These are phyloP conservation scores for Xylariaceae sp. DNA, from an alignment of 2,329 filamentous ascomycete genomes.

Conservation along the genomic window DNA sequence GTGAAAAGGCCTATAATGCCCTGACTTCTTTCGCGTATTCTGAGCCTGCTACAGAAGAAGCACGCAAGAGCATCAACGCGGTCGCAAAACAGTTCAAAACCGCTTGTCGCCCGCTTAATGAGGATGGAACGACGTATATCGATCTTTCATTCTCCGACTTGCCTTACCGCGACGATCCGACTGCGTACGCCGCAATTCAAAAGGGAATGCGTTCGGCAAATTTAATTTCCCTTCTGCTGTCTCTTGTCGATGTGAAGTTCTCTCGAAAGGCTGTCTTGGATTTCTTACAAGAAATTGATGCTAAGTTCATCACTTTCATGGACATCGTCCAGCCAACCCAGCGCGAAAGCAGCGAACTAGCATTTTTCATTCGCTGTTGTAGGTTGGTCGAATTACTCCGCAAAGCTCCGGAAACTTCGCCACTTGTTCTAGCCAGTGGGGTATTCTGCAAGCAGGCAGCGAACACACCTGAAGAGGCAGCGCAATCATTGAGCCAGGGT, in stretches of 20 bases:
- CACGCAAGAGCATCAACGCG: constrained; percentile 15
- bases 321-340: background rate
- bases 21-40: constrained; percentile 15
- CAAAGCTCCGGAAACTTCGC: constrained; percentile 8
- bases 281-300: constrained; percentile 25
- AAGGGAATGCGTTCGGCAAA: constrained; percentile 23
- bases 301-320: constrained; percentile 23
- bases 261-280: constrained; percentile 7
- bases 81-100: constrained; percentile 15
- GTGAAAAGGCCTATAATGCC: constrained; percentile 17
- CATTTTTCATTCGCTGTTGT: constrained; percentile 25
- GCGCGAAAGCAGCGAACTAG: constrained; percentile 17
- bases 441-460: constrained; percentile 24
- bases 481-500: constrained; percentile 15
- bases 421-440: constrained; percentile 19
- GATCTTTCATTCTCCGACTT: constrained; percentile 14
- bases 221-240: constrained; percentile 24
- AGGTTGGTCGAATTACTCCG: constrained; percentile 20
- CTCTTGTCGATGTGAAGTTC: constrained; percentile 17
- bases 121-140: constrained; percentile 18
- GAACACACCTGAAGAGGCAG: constrained; percentile 6
- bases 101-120: constrained; percentile 21
- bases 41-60: constrained; percentile 14
- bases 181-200: constrained; percentile 11
- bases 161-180: constrained; percentile 16